Evolutionary conservation across 2,329 filamentous ascomycete species (phyloP).

Genomic region (Aspergillus pseudotamarii): DNA sequence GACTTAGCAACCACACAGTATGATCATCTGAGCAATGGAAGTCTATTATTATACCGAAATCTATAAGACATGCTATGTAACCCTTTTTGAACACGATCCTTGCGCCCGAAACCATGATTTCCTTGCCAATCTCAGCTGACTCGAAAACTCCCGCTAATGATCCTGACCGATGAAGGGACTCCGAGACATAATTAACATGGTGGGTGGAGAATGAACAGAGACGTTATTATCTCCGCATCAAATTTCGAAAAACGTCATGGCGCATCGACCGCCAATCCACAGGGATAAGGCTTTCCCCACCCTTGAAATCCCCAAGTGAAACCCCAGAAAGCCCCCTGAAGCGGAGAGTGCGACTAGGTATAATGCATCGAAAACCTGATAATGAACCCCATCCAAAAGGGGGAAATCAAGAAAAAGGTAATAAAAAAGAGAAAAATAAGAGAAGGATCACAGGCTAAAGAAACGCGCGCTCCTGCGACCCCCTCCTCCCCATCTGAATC

Average conservation of each 20-base stretch:
- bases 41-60: not conserved
- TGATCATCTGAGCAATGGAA: not conserved
- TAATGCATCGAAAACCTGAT: not conserved
- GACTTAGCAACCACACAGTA: not conserved
- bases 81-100: not conserved
- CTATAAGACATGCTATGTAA: not conserved
- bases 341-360: not conserved
- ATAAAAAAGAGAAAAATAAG: not conserved
- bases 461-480: conserved; percentile 11
- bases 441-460: conserved; percentile 4
- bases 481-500: conserved; percentile 10
- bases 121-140: not conserved
- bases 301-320: not conserved
- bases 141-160: not conserved
- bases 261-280: conserved; percentile 9
- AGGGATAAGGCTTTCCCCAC: not conserved
- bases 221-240: not conserved
- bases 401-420: not conserved
- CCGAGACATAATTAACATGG: not conserved
- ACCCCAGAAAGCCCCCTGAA: not conserved
- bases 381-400: not conserved
- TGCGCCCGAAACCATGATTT: not conserved
- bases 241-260: conserved; percentile 21
- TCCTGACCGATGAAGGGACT: not conserved
- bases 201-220: not conserved